Percentiles rank a stretch among this genome's conserved stretches.
Evolutionary conservation across 257 asterid genomes (phyloP).

Genomic region (Nicotiana otophora): DNA sequence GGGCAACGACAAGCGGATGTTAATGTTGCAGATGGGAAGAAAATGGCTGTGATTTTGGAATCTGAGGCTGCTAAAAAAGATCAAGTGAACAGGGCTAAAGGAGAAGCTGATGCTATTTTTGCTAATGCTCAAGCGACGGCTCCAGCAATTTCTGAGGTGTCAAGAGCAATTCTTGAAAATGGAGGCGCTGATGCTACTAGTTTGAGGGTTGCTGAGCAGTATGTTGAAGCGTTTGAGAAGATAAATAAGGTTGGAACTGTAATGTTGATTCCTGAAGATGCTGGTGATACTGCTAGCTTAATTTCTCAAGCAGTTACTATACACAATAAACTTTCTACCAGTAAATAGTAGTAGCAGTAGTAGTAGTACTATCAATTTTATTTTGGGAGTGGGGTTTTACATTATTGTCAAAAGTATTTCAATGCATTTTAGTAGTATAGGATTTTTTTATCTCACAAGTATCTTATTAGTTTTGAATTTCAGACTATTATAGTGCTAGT

Average conservation of each 20-base stretch:
- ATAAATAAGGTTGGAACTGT: background rate
- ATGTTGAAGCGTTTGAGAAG: constrained; percentile 12
- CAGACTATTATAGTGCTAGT: background rate
- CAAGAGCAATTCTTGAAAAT: background rate
- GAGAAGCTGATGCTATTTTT: constrained; percentile 9
- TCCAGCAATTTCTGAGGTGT: background rate
- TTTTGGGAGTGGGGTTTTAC: background rate
- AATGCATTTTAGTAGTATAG: background rate
- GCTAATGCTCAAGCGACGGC: constrained; percentile 4
- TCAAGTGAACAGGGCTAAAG: constrained; percentile 15
- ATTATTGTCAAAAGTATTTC: background rate
- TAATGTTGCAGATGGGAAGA: constrained; percentile 14
- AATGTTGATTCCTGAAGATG: constrained; percentile 3
- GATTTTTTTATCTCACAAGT: background rate
- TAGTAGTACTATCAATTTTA: background rate
- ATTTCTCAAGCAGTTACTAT: background rate
- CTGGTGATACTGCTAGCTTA: background rate
- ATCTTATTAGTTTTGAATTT: background rate
- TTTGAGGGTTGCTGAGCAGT: constrained; percentile 15
- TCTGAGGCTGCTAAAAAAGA: constrained; percentile 14
- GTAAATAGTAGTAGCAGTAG: background rate
- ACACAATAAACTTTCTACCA: constrained; percentile 8
- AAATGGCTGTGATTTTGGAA: constrained; percentile 7
- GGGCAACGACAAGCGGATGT: background rate
- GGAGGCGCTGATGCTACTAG: background rate